A percentile compares a stretch with the other conserved stretches of the same genome.
phyloP scores from a whole-genome alignment of 2,329 filamentous ascomycete genomes.

The Chrysoporthe puriensis region DNA sequence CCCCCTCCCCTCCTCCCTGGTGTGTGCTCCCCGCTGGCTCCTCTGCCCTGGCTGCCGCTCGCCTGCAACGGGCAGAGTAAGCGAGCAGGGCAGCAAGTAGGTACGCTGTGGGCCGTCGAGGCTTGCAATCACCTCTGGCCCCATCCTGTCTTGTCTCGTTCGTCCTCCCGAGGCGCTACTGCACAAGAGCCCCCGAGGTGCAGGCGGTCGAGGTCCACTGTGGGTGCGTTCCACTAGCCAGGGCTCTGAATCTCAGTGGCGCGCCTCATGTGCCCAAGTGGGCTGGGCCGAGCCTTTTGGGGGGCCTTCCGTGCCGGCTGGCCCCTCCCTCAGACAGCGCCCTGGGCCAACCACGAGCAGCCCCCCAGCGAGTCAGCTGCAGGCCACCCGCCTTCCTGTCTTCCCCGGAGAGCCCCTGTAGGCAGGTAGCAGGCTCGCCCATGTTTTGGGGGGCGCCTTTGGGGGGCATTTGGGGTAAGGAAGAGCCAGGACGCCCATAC shows the following conservation, averaged over 20 bases:
- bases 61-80: neutral
- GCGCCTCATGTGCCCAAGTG: conserved; percentile 14
- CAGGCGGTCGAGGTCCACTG: conserved; percentile 8
- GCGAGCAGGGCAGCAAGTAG: no score
- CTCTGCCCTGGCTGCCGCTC: neutral
- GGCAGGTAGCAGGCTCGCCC: neutral
- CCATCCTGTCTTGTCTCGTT: conserved; percentile 9
- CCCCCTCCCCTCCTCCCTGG: no score
- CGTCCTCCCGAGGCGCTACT: conserved; percentile 11
- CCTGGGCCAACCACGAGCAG: conserved; percentile 7
- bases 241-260: conserved; percentile 12
- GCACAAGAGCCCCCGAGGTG: conserved; percentile 8
- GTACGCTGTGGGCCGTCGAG: neutral
- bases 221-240: conserved; percentile 1
- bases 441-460: no score
- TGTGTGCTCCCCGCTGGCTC: no score
- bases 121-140: conserved; percentile 1
- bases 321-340: conserved; percentile 5
- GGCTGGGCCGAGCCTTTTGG: conserved; percentile 8
- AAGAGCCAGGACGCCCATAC: neutral
- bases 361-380: conserved; percentile 23
- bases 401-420: conserved; percentile 25
- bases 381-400: conserved; percentile 24
- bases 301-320: conserved; percentile 2
- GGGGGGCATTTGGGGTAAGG: neutral